Evolutionary conservation across 331 rosid genomes (phyloP), one percentile per base, ranked within the genome.

Genomic region (Saraca asoca): DNA sequence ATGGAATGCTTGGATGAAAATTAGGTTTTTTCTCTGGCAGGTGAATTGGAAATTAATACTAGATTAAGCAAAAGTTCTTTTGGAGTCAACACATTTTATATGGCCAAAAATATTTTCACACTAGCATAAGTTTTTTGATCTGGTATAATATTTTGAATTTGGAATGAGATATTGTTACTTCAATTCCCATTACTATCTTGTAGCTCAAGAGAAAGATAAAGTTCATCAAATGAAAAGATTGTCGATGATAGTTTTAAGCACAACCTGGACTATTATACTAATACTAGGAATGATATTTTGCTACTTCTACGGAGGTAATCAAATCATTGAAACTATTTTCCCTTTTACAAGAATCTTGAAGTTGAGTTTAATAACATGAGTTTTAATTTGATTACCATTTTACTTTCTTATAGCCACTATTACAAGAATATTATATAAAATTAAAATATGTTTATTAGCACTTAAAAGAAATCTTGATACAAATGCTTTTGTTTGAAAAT

Each of bases 1-100:
- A 72, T 69, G 80, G 80, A 16, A 51, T 85, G 24, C 87, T 79
- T 74, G 87, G 95, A 70, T 9, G 85, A 74, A 11, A 70, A 79
- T 50, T 83, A 81, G 88, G 79, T 29, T 41, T 87, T 86, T 62
- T 81, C 89, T 42, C 60, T 44, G 42, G 80, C 87, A 71, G 87
- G 85, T 73, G 65, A 58, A 43, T 64, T 51, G 9, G 2, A 41
- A 11, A 7, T 18, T 49, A 8, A 3, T 5, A 24, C 39, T 61
- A 7, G 38, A 5, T 61, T 12, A 19, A 6, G 6, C 12, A 17
- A 61, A 9, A 12, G 6, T 43, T 42, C 66, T 13, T 42, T 10
- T 0, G 41, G 43, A 17, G 8, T 60, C 2, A 42, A n/a, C 11
- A 2, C 4, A 9, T 5, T 0, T 8, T 9, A 7, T 42, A 5